Base-by-base conservation (phyloP, 139 green algal genomes). In the Closterium sp. region DNA sequence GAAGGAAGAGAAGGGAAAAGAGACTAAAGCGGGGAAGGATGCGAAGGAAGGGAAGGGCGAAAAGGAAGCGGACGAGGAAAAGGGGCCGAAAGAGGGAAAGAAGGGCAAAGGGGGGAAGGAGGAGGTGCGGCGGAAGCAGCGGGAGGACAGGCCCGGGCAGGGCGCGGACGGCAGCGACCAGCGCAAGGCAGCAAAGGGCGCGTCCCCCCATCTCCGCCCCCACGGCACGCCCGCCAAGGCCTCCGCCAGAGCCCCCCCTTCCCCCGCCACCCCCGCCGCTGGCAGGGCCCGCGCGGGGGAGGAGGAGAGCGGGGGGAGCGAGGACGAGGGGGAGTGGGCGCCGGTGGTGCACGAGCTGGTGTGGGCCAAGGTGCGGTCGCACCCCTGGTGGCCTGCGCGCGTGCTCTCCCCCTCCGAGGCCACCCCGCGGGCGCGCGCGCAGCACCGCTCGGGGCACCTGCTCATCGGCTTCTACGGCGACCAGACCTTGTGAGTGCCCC, bases 351-450 rank as follows among this genome's bases (percentile, higher is more conserved):
- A 38, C 31, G 89, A 91, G 89, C 89, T 91, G 73, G 89, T 91
- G 62, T 91, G 89, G 89, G 89, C 89, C 21, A 86, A 91, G 31
- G 32, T 91, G 31, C 73, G 89, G 24, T 88, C 31, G 29, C 89
- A 91, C 84, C 89, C 89, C 31, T 91, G 89, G 89, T 91, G 89
- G 89, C 89, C 89, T 24, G 89, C 89, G n/a, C 89, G 89, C 24
- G 32, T 91, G 31, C 32, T 91, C 38, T 50, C 29, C 30, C 89
- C 89, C 73, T n/a, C 31, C 34, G 30, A 42, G 31, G 89, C 89
- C 31, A 88, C 89, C 22, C 31, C 32, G 4, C 27, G 70, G 19
- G 89, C 89, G 38, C 73, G 84, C 22, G 29, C 30, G 24, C 30
- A 32, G 84, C 50, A 29, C 31, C 31, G 32, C 31, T 4, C 89